A percentile compares a stretch with the other conserved stretches of the same genome.
phyloP scores from a whole-genome alignment of 345 rosid genomes.

The Eucalyptus cloeziana region DNA sequence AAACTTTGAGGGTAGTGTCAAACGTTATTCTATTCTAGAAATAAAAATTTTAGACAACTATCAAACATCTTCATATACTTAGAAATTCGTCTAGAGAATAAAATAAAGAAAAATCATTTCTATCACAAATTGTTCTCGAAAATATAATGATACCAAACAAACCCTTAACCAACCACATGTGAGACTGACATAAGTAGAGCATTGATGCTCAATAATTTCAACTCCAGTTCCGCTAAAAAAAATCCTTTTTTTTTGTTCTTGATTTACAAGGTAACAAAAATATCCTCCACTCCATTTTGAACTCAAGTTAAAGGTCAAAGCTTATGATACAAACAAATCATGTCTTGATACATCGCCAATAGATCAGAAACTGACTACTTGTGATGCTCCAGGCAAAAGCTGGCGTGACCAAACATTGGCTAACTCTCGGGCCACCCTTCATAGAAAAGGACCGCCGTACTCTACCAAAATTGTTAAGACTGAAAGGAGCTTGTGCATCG shows the following conservation, averaged over 20 bases:
- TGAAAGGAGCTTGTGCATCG: not conserved
- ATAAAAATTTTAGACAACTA: too few relatives aligned
- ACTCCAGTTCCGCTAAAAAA: not conserved
- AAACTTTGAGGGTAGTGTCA: too few relatives aligned
- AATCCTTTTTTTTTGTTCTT: not conserved
- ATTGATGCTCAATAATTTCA: not conserved
- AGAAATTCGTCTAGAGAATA: too few relatives aligned
- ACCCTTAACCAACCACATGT: not conserved
- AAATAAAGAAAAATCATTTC: too few relatives aligned
- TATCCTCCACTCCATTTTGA: not conserved
- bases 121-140: too few relatives aligned
- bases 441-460: not conserved
- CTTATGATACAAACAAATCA: not conserved
- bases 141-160: too few relatives aligned
- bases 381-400: not conserved
- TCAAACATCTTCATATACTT: too few relatives aligned
- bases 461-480: not conserved
- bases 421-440: not conserved
- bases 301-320: not conserved
- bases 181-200: not conserved
- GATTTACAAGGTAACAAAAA: not conserved
- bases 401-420: not conserved
- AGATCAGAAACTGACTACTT: not conserved
- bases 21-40: rapidly evolving
- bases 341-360: not conserved